Evolutionary conservation across 305 asterid species (phyloP).

Genomic region (Fraxinus baroniana): DNA sequence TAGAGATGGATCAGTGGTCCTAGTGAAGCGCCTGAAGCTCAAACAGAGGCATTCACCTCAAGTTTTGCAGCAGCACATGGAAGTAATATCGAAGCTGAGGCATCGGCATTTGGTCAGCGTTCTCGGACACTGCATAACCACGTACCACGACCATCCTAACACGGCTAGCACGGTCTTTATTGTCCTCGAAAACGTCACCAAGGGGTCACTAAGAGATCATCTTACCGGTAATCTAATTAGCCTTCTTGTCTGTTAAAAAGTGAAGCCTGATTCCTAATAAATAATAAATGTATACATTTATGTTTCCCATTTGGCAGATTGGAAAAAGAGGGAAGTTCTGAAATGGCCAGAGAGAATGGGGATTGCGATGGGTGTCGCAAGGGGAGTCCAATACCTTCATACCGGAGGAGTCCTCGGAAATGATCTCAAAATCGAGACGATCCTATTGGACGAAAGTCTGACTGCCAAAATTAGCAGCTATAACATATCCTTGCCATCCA

Average conservation of each 20-base stretch:
- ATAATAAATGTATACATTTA: neutral
- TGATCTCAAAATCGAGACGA: slow-evolving; percentile 65
- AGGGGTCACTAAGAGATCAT: slow-evolving; percentile 74
- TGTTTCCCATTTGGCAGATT: slow-evolving; percentile 44
- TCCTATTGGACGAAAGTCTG: slow-evolving; percentile 75
- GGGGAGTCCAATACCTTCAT: slow-evolving; percentile 89
- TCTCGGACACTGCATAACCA: slow-evolving; percentile 85
- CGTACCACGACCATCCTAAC: slow-evolving; percentile 89
- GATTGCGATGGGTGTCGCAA: slow-evolving; percentile 72
- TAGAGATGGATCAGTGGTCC: slow-evolving; percentile 78
- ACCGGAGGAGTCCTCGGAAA: slow-evolving; percentile 72
- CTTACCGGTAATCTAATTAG: slow-evolving; percentile 48
- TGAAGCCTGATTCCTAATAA: neutral
- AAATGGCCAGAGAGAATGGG: slow-evolving; percentile 98
- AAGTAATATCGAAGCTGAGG: slow-evolving; percentile 82
- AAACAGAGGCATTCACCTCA: slow-evolving; percentile 86
- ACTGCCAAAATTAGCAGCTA: slow-evolving; percentile 78
- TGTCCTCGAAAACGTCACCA: slow-evolving; percentile 73
- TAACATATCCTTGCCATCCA: slow-evolving; percentile 72
- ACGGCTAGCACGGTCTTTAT: slow-evolving; percentile 73
- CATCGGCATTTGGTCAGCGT: slow-evolving; percentile 89
- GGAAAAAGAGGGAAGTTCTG: slow-evolving; percentile 75
- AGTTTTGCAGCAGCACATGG: slow-evolving; percentile 92
- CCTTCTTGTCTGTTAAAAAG: neutral
- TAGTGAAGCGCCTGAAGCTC: slow-evolving; percentile 77